Base-by-base conservation (phyloP, 2,329 filamentous ascomycete genomes). In the Mollisiaceae sp. region DNA sequence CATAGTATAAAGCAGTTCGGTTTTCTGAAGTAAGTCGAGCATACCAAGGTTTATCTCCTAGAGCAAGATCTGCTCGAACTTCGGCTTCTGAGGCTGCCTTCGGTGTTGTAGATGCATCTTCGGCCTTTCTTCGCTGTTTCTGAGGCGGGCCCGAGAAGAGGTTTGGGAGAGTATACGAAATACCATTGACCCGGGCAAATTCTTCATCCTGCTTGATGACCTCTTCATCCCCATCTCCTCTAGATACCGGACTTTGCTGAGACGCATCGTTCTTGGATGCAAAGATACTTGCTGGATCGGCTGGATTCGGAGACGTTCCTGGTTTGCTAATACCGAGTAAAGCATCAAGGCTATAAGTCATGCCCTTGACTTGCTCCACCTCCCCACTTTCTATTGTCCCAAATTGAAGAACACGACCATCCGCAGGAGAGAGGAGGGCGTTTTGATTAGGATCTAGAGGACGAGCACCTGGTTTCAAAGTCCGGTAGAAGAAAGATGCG, bases 341-440 rank as follows among this genome's bases (percentile, higher is more conserved):
- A 8, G 95, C 94, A 76, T 99, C 95, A 62, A 99, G 86, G 71
- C 90, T 97, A 79, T 99, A 99, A 0, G 95, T 99, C 85, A 99
- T 95, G 66, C 95, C 95, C 80, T 99, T 99, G 69, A 99, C 94
- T 80, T 99, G 95, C 78, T 99, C 95, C 52, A 99, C 96, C 75
- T 97, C 93, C 57, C 94, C 94, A 73, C 94, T 89, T 74, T 96
- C 91, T 64, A 99, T 97, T 72, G 89, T 89, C 12, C 95, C 95
- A 72, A 93, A 97, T 74, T 98, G 94, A 32, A 99, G 86, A 55
- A 99, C 86, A 69, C 91, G 91, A 56, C 95, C 95, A 77, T 99
- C 95, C 5, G 95, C 88, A 0, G 95, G 96, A 0, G 93, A 95
- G 8, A 98, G 81, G 5, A 99, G 81, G 11, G 93, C 91, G 74